phyloP scores from a whole-genome alignment of 345 rosid genomes.

The Viola odorata region DNA sequence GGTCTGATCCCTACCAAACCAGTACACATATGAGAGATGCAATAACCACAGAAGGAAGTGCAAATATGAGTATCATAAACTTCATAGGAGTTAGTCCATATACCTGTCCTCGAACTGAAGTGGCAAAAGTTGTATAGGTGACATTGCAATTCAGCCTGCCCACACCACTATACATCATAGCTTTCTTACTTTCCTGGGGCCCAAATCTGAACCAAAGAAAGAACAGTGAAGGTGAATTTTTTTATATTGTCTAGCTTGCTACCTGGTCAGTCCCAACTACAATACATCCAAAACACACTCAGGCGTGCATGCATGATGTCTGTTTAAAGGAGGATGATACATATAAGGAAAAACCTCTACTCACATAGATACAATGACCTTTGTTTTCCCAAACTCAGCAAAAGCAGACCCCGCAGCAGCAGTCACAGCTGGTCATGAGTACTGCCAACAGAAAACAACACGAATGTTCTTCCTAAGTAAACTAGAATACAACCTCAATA shows the following conservation, averaged over 20 bases:
- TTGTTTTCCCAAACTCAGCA: constrained; percentile 90
- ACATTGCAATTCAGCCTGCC: constrained; percentile 85
- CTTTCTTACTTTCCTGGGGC: constrained; percentile 98
- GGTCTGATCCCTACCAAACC: constrained; percentile 56
- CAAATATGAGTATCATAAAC: not conserved
- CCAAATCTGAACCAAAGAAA: constrained; percentile 58
- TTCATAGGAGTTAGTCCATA: constrained; percentile 2
- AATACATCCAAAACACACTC: not conserved
- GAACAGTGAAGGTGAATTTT: not conserved
- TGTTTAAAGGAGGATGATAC: not conserved
- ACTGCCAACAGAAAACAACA: constrained; percentile 30
- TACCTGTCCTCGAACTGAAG: constrained; percentile 72
- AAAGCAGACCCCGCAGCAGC: constrained; percentile 95
- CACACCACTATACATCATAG: constrained; percentile 76
- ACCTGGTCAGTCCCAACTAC: not conserved
- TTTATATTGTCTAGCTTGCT: not conserved
- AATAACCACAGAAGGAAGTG: constrained; percentile 2
- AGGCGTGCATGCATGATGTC: too few species aligned
- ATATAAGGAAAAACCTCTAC: constrained; percentile 25
- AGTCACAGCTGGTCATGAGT: constrained; percentile 79
- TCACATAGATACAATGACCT: constrained; percentile 97
- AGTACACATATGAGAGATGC: constrained; percentile 7
- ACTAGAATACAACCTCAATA: too few species aligned
- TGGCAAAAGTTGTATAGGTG: constrained; percentile 80
- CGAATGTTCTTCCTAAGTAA: too few species aligned